Evolutionary conservation across 2,329 filamentous ascomycete genomes (phyloP), one percentile per base, ranked within the genome.

Genomic region (Colletotrichum tanaceti): DNA sequence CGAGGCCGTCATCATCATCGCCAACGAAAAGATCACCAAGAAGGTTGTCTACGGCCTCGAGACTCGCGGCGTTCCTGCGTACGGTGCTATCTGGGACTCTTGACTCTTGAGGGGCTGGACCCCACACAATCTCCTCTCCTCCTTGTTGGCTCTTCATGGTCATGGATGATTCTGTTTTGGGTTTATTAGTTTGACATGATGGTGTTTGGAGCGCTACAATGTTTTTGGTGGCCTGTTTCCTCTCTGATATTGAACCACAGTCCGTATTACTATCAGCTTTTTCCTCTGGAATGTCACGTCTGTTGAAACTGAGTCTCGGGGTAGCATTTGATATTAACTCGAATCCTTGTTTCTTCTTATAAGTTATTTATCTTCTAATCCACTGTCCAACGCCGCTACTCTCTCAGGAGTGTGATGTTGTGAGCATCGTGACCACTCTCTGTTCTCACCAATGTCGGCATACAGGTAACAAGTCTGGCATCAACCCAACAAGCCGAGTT

Each of bases 1-100:
- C 1, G 91, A 93, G 81, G 91, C 90, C 3, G 90, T 93, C 41
- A 89, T 92, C 74, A 85, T 93, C 63, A 90, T 94, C 73, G 89
- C 89, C 58, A 94, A 93, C 75, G 87, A 89, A 66, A 84, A 79
- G 63, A 84, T 92, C 35, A 93, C 91, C 14, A 84, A 84, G 74
- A 87, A 87, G 79, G 83, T 93, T 2, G 90, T 93, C 1, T 91
- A 89, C 75, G 89, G 85, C 11, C 79, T 94, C 61, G 90, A 93
- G 78, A 84, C 82, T 38, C 83, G 89, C 62, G 90, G 90, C 0
- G 77, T 93, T 7, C 84, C 88, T 1, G 90, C 90, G 7, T 93
- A 86, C 78, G 91, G 91, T 7, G 90, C 91, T 6, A 92, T 94
- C 73, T 94, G 90, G 81, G 92, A 94, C 69, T 82, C 80, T 60